Conservation (phyloP, 225 moss, liverwort and hornwort genomes). For the Asterella californica region DNA sequence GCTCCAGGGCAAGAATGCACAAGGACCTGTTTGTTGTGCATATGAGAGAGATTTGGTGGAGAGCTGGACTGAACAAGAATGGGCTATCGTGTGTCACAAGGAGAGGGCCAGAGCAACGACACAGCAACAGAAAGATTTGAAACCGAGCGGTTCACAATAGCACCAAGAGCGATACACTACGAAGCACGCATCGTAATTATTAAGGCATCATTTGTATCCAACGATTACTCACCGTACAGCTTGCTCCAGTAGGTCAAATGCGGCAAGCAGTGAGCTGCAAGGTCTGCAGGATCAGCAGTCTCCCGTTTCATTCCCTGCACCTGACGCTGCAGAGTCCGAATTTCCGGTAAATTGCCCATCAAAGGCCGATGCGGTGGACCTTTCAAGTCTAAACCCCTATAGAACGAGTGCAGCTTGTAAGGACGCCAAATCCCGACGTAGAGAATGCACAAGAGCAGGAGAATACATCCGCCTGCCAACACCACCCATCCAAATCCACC, state of each 20-base stretch:
- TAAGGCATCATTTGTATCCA: not conserved
- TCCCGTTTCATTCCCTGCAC: constrained; percentile 12
- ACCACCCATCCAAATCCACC: not conserved
- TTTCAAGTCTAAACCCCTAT: constrained; percentile 23
- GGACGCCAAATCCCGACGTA: constrained; percentile 28
- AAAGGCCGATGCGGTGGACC: constrained; percentile 35
- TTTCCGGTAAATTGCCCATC: constrained; percentile 32
- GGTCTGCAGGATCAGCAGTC: constrained; percentile 20
- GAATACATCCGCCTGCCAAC: not conserved
- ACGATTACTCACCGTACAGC: constrained; percentile 34
- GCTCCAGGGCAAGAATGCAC: no score
- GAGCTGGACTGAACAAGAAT: not conserved
- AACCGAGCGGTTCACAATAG: not conserved
- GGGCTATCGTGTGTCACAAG: not conserved
- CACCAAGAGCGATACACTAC: not conserved
- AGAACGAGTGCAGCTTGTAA: constrained; percentile 33
- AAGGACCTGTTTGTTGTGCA: not conserved
- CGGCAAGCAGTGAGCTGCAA: constrained; percentile 23
- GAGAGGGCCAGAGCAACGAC: not conserved
- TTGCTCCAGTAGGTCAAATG: constrained; percentile 39
- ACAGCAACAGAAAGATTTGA: not conserved
- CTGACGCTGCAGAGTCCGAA: constrained; percentile 20
- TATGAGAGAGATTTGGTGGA: not conserved
- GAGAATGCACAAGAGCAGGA: constrained; percentile 10
- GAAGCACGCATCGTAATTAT: not conserved